Evolutionary conservation across 2,329 filamentous ascomycete genomes (phyloP).

Genomic region (Verticillium isaacii): DNA sequence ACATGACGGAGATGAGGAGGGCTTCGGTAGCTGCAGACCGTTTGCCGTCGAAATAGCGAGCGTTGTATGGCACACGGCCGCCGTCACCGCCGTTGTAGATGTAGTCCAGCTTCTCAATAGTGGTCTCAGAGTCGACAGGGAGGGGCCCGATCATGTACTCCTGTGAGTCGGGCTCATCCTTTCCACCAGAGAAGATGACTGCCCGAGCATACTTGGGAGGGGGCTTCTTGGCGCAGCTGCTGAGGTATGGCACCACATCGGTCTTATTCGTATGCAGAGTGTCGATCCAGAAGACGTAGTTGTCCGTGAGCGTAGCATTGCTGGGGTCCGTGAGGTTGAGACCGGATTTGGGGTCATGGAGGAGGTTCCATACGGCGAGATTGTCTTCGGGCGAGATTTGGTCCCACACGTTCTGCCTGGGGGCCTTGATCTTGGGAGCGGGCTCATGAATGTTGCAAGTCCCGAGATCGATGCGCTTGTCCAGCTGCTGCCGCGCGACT

Average conservation of each 20-base stretch:
- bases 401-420: conserved; percentile 35
- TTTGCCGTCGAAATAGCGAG: conserved; percentile 25
- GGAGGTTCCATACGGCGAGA: conserved; percentile 34
- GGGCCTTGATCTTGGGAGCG: conserved; percentile 21
- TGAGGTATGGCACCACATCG: conserved; percentile 37
- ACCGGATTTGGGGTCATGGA: conserved; percentile 32
- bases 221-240: conserved; percentile 21
- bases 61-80: conserved; percentile 28
- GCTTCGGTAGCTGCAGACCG: conserved; percentile 25
- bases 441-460: conserved; percentile 8
- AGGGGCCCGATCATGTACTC: conserved; percentile 47
- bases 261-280: conserved; percentile 44
- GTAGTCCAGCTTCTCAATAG: conserved; percentile 33
- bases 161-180: conserved; percentile 34
- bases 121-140: conserved; percentile 32
- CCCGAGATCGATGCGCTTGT: background rate
- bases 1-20: conserved; percentile 31
- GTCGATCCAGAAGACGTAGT: conserved; percentile 41
- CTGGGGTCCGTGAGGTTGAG: conserved; percentile 38
- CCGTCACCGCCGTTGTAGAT: conserved; percentile 36
- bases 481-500: background rate
- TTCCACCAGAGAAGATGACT: conserved; percentile 39
- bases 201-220: conserved; percentile 39
- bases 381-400: conserved; percentile 36
- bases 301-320: conserved; percentile 34